Percentiles rank a stretch among this genome's conserved stretches.
Evolutionary conservation across 768 basidiomycete genomes (phyloP).

Genomic region (Mycena olivaceomarginata): DNA sequence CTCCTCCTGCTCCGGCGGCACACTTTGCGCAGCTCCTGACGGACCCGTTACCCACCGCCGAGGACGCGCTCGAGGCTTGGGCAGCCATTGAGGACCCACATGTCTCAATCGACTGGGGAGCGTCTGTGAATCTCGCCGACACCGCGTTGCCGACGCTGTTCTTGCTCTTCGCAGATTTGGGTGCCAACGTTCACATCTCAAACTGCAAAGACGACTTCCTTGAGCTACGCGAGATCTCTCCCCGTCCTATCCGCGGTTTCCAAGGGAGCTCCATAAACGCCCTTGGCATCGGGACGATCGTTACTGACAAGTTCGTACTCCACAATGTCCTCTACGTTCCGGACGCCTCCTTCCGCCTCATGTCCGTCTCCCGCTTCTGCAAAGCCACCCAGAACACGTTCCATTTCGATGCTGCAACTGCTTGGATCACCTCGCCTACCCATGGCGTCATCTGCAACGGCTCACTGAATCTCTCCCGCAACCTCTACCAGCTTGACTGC

Average conservation of each 20-base stretch:
- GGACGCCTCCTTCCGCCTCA: slow-evolving; percentile 5
- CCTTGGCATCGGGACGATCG: slow-evolving; percentile 28
- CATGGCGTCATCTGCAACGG: slow-evolving; percentile 3
- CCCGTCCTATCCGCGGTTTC: slow-evolving; percentile 23
- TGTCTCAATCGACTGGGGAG: not conserved
- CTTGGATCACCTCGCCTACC: not conserved
- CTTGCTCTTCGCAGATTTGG: slow-evolving; percentile 13
- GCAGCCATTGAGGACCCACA: not conserved
- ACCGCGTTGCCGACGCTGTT: not conserved
- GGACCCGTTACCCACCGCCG: not conserved
- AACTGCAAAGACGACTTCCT: slow-evolving; percentile 22
- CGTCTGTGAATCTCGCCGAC: not conserved
- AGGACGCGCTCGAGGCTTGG: not conserved
- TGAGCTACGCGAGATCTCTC: not conserved
- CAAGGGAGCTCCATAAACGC: slow-evolving; percentile 30
- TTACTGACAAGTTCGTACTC: not conserved
- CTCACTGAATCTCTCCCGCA: not conserved
- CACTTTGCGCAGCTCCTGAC: not conserved
- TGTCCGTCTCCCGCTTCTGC: slow-evolving; percentile 24
- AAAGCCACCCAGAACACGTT: not conserved
- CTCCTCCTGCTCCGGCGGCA: not conserved
- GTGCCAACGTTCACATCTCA: slow-evolving; percentile 29
- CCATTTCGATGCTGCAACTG: not conserved
- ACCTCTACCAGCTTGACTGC: slow-evolving; percentile 26
- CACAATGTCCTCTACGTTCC: slow-evolving; percentile 22